Evolutionary conservation across 2,329 filamentous ascomycete genomes (phyloP).

Genomic region (Verruconis gallopava): DNA sequence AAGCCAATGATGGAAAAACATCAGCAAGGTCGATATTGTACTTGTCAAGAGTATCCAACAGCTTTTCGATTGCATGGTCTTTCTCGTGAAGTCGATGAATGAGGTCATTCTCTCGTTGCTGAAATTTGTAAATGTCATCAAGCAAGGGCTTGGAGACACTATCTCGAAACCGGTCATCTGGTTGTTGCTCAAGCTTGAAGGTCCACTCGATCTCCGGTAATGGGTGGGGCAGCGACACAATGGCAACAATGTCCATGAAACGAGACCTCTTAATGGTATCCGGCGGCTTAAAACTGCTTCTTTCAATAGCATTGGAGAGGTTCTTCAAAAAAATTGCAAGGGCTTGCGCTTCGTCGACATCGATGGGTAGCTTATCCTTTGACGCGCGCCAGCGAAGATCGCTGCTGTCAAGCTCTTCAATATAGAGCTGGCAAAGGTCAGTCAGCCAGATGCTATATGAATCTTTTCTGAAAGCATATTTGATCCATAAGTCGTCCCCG

Average conservation of each 20-base stretch:
- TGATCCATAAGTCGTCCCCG: conserved; percentile 7
- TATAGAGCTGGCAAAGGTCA: conserved; percentile 2
- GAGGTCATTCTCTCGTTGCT: conserved; percentile 5
- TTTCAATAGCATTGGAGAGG: not conserved
- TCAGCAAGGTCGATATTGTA: conserved; percentile 4
- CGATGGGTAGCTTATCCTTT: conserved; percentile 3
- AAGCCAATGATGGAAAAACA: conserved; percentile 4
- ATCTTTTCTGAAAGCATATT: conserved; percentile 1
- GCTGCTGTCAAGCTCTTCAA: conserved; percentile 6
- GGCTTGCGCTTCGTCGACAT: conserved; percentile 3
- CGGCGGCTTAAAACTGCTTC: not conserved
- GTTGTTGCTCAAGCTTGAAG: conserved; percentile 4
- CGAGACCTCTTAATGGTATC: conserved; percentile 1
- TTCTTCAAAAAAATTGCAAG: conserved; percentile 4
- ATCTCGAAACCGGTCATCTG: conserved; percentile 5
- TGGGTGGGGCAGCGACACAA: conserved; percentile 3
- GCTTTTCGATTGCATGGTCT: conserved; percentile 7
- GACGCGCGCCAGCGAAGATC: conserved; percentile 5
- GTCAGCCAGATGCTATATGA: conserved; percentile 7
- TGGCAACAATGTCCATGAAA: not conserved
- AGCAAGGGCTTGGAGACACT: conserved; percentile 4
- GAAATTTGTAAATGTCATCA: not conserved
- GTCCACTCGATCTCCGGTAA: conserved; percentile 5
- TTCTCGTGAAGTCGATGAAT: conserved; percentile 8
- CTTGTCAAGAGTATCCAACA: conserved; percentile 5